Conservation (phyloP, 345 rosid species). For the Camelina sativa region DNA sequence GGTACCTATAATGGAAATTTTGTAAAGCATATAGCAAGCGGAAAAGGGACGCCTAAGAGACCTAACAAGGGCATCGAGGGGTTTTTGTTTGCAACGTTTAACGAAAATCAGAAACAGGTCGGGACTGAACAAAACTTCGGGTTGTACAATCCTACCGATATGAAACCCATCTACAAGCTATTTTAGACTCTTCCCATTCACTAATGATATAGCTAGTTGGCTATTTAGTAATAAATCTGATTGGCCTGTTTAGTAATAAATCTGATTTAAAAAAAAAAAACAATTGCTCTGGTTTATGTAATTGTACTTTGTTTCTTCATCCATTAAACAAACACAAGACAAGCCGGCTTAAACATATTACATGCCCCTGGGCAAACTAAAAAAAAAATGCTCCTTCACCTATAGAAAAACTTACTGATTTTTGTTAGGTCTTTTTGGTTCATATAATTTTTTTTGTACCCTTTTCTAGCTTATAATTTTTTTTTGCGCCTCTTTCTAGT, state of each 20-base stretch:
- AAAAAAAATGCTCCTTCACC: too few relatives aligned
- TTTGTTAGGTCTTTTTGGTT: too few relatives aligned
- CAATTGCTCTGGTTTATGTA: not conserved
- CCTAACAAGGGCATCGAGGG: conserved; percentile 4
- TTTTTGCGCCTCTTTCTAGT: too few relatives aligned
- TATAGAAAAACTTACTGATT: too few relatives aligned
- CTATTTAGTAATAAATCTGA: not conserved
- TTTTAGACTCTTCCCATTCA: conserved; percentile 3
- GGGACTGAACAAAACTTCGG: conserved; percentile 46
- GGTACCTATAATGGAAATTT: conserved; percentile 38
- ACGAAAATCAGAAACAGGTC: conserved; percentile 31
- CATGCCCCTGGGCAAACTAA: too few relatives aligned
- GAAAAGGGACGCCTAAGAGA: conserved; percentile 47
- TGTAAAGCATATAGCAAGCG: conserved; percentile 14
- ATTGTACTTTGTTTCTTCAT: not conserved
- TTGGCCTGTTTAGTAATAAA: not conserved
- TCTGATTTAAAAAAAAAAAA: not conserved
- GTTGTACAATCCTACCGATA: conserved; percentile 34
- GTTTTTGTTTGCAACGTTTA: conserved; percentile 42
- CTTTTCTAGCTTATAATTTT: too few relatives aligned
- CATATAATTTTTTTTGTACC: too few relatives aligned
- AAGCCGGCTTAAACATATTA: too few relatives aligned
- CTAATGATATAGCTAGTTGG: too few relatives aligned
- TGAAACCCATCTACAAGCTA: conserved; percentile 34
- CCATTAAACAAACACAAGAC: not conserved